Evolutionary conservation across 2,329 filamentous ascomycete genomes (phyloP).

Genomic region (Penicillium verrucosum): DNA sequence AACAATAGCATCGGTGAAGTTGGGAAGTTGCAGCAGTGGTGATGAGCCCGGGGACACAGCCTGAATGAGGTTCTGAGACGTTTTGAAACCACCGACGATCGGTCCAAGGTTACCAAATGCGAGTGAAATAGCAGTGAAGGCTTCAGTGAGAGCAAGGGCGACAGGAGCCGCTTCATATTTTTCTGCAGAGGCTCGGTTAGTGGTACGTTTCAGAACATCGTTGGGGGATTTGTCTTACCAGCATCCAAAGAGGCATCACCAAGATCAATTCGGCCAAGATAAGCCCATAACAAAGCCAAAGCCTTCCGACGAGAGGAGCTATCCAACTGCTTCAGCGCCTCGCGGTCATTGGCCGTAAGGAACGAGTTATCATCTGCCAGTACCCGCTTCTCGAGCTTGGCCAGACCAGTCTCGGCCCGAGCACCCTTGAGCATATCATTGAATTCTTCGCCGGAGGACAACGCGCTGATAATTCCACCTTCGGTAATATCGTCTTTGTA

Average conservation of each 20-base stretch:
- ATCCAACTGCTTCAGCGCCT: conserved; percentile 75
- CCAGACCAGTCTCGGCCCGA: conserved; percentile 74
- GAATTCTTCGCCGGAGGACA: conserved; percentile 86
- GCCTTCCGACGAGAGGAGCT: conserved; percentile 78
- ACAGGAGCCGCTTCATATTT: conserved; percentile 89
- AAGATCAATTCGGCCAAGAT: conserved; percentile 83
- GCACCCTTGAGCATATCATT: conserved; percentile 70
- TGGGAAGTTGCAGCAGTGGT: conserved; percentile 85
- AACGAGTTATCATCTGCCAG: conserved; percentile 58
- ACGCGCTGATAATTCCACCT: conserved; percentile 71
- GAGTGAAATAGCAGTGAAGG: conserved; percentile 81
- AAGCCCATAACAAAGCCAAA: conserved; percentile 88
- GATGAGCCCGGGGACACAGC: conserved; percentile 79
- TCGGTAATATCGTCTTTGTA: conserved; percentile 82
- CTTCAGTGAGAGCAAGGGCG: conserved; percentile 78
- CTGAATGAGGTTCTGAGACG: conserved; percentile 85
- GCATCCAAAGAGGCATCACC: conserved; percentile 73
- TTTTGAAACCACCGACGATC: conserved; percentile 75
- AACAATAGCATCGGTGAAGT: conserved; percentile 67
- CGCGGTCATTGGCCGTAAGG: conserved; percentile 69
- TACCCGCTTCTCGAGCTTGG: conserved; percentile 79
- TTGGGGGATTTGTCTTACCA: conserved; percentile 34
- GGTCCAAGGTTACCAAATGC: conserved; percentile 82
- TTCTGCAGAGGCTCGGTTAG: conserved; percentile 43
- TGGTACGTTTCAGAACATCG: background rate